Conservation (phyloP, 495 filamentous ascomycete species). For the Copromyces sp. region DNA sequence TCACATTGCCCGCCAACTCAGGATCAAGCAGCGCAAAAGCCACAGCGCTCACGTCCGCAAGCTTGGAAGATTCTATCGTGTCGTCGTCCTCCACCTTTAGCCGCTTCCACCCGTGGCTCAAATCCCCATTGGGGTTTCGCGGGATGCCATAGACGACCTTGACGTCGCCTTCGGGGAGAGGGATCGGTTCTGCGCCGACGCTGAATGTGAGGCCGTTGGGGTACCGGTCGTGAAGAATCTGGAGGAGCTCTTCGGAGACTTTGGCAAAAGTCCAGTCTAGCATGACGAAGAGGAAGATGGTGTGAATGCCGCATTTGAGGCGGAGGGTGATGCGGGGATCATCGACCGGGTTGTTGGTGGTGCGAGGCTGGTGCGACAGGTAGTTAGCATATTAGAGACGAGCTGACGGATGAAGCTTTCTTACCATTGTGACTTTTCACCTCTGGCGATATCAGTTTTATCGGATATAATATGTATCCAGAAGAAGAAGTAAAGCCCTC, state of each 20-base stretch:
- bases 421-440: neutral
- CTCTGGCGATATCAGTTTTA: neutral
- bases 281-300: conserved; percentile 61
- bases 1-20: conserved; percentile 38
- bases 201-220: conserved; percentile 32
- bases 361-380: conserved; percentile 2
- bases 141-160: conserved; percentile 34
- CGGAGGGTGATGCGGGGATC: conserved; percentile 52
- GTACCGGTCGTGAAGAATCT: conserved; percentile 38
- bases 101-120: conserved; percentile 30
- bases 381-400: neutral
- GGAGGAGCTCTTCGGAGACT: conserved; percentile 55
- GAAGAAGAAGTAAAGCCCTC: neutral
- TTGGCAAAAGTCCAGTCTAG: conserved; percentile 48
- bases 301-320: conserved; percentile 71
- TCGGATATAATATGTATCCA: neutral
- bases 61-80: conserved; percentile 26
- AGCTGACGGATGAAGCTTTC: neutral
- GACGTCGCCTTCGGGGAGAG: conserved; percentile 23
- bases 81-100: conserved; percentile 25
- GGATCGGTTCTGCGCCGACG: conserved; percentile 15
- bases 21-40: conserved; percentile 57
- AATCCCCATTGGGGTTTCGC: conserved; percentile 20
- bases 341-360: conserved; percentile 9
- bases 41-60: conserved; percentile 48